Conservation (phyloP, 2,329 filamentous ascomycete genomes). For the Aspergillus sp. region DNA sequence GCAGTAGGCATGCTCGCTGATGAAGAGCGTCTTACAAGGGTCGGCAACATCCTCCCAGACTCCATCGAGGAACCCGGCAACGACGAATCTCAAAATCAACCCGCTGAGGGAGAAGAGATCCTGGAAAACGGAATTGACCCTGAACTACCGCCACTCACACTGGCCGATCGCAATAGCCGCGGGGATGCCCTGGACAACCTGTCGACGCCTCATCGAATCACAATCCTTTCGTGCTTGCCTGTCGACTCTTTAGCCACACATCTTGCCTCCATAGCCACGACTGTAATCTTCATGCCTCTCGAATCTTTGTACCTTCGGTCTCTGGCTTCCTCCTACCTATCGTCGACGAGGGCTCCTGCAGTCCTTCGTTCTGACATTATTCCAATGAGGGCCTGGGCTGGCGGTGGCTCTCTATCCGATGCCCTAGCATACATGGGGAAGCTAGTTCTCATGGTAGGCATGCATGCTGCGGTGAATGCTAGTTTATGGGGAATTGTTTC, state of each 20-base stretch:
- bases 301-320: constrained; percentile 42
- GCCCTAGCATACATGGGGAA: constrained; percentile 36
- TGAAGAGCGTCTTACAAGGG: constrained; percentile 9
- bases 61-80: constrained; percentile 29
- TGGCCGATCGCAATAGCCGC: constrained; percentile 18
- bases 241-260: constrained; percentile 44
- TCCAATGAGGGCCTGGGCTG: constrained; percentile 32
- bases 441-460: constrained; percentile 34
- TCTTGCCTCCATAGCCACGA: constrained; percentile 37
- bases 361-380: constrained; percentile 30
- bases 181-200: constrained; percentile 10
- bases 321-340: constrained; percentile 37
- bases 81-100: constrained; percentile 17
- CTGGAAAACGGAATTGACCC: constrained; percentile 15
- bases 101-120: constrained; percentile 10
- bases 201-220: constrained; percentile 36
- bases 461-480: constrained; percentile 37
- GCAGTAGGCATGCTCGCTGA: constrained; percentile 8
- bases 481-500: constrained; percentile 39
- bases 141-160: constrained; percentile 13
- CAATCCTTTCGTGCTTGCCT: constrained; percentile 42
- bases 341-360: constrained; percentile 23
- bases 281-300: constrained; percentile 39
- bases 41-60: constrained; percentile 30
- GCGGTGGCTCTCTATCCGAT: constrained; percentile 30